Evolutionary conservation across 441 rosid species (phyloP), one percentile per base, ranked within the genome.

Genomic region (Jatropha podagrica): DNA sequence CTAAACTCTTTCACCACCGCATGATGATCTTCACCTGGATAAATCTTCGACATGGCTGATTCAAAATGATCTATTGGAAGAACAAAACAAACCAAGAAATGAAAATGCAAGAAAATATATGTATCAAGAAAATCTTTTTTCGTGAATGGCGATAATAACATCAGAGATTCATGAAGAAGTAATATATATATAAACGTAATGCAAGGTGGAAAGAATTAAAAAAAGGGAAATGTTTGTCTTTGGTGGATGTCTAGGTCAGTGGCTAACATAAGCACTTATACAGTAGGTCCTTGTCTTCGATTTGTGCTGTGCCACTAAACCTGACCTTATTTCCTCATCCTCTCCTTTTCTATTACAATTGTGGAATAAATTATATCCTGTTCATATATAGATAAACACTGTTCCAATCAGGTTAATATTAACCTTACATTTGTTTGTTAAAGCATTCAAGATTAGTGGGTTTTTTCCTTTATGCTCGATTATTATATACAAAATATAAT

Each of bases 21-120:
- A 40, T 2, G 42, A 17, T 52, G 17, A 2, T 46, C 12, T 20
- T 49, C 56, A 32, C 59, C 71, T 0, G 90, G 90, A 74, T 87
- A 78, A 69, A 87, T 78, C 74, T 73, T 87, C 9, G 82, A 87
- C 90, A 87, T 87, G 71, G 71, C 49, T 37, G 61, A 14, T 17
- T 48, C 26, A 11, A 62, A 63, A 41, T 41, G 56, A 52, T 52
- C 52, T 49, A 27, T 72, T 48, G 73, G 4, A 38, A 14, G 13
- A 20, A 7, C 14, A 14, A 40, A 18, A 41, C 17, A 69, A 23
- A 5, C 23, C 7, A 8, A 44, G 58, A 17, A 52, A 52, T 13
- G 11, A 51, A 14, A 3, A 49, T 0, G 15, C 4, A 51, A 51
- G 56, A 52, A 3, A 52, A 17, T 11, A 17, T 14, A 15, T 4